These are phyloP conservation scores for Cladochytrium replicatum DNA, from an alignment of 192 early-diverging fungal genomes.

Conservation along the genomic window DNA sequence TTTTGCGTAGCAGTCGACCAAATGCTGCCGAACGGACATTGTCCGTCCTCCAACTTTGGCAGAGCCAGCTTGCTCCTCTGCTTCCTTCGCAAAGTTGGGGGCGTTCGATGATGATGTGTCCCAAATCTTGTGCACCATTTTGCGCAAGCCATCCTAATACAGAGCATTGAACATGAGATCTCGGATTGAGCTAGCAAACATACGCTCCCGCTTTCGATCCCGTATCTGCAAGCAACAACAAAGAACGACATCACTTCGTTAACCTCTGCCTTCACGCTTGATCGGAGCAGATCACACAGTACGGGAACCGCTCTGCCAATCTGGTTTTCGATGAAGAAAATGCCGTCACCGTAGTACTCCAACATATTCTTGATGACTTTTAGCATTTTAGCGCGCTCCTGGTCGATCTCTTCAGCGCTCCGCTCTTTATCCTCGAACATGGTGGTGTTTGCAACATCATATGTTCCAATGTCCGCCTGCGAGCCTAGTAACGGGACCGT, in stretches of 20 bases:
- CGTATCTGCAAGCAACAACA: constrained; percentile 69
- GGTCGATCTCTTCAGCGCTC: no score
- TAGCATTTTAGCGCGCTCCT: no score
- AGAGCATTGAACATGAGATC: no score
- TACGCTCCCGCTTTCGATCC: constrained; percentile 71
- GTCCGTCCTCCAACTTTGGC: neutral
- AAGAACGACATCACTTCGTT: constrained; percentile 96
- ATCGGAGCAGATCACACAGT: constrained; percentile 75
- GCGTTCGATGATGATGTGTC: constrained; percentile 40
- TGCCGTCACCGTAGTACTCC: constrained; percentile 80
- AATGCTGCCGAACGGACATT: constrained; percentile 31
- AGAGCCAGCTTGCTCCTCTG: no score
- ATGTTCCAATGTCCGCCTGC: no score
- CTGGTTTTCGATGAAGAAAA: constrained; percentile 76
- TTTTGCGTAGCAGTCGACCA: constrained; percentile 67
- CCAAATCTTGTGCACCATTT: constrained; percentile 95
- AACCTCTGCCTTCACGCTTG: constrained; percentile 85
- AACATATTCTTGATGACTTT: no score
- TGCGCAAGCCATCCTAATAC: constrained; percentile 68
- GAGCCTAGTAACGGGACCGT: no score
- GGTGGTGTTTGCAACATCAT: no score
- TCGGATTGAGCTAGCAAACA: no score
- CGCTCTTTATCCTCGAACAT: no score
- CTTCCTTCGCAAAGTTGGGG: constrained; percentile 21
- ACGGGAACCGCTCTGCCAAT: constrained; percentile 65